Evolutionary conservation across 2,329 filamentous ascomycete species (phyloP).

Genomic region (Pseudomassariella vexata): DNA sequence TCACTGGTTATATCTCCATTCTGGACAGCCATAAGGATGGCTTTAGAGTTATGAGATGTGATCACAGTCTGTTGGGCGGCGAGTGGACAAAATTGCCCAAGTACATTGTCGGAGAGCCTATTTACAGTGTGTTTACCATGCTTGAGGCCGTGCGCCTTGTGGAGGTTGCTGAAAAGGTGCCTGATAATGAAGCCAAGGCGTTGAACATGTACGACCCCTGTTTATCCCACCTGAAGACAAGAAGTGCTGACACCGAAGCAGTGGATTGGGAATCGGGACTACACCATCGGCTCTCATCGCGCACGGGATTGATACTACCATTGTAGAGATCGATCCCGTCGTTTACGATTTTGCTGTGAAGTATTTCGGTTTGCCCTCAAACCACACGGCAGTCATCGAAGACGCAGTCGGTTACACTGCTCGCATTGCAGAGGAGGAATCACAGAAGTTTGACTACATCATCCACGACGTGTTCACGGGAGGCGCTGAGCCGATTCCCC

Average conservation of each 20-base stretch:
- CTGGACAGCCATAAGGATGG: conserved; percentile 66
- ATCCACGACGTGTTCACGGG: conserved; percentile 98
- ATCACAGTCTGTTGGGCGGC: conserved; percentile 89
- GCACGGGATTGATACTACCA: conserved; percentile 86
- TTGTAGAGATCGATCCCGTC: conserved; percentile 89
- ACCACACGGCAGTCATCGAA: conserved; percentile 73
- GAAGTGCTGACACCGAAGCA: conserved; percentile 28
- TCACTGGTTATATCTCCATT: conserved; percentile 90
- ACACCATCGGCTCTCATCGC: conserved; percentile 79
- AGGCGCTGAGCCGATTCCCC: conserved; percentile 79
- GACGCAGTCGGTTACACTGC: conserved; percentile 72
- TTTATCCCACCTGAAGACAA: neutral
- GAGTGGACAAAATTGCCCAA: conserved; percentile 67
- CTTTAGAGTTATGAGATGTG: conserved; percentile 82
- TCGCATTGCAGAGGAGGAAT: conserved; percentile 32
- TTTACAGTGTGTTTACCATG: conserved; percentile 95
- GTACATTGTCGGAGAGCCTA: conserved; percentile 66
- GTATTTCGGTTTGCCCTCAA: conserved; percentile 74
- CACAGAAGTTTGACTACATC: conserved; percentile 75
- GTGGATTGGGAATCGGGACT: conserved; percentile 87
- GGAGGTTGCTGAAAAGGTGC: conserved; percentile 46
- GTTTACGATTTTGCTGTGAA: conserved; percentile 78
- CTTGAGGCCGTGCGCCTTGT: conserved; percentile 86
- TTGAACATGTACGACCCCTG: conserved; percentile 67
- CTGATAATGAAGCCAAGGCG: conserved; percentile 67